These are phyloP conservation scores for Planoprotostelium fungivorum DNA, from an alignment of 78 protist genomes.

Conservation along the genomic window DNA sequence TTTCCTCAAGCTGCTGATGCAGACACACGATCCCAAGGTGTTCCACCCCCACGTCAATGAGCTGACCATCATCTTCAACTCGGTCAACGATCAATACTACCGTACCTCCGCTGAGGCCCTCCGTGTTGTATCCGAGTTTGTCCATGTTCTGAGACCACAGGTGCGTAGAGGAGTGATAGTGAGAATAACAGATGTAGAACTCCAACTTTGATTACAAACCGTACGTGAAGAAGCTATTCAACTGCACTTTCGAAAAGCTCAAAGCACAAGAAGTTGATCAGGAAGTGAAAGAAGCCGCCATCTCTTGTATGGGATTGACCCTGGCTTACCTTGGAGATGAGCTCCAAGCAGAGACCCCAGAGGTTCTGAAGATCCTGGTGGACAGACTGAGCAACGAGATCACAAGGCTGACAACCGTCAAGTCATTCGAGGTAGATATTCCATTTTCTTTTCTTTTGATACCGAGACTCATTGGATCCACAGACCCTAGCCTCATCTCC, in stretches of 20 bases:
- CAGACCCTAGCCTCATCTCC: not conserved
- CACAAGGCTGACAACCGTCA: slow-evolving; percentile 75
- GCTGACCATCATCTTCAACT: slow-evolving; percentile 41
- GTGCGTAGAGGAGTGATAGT: not conserved
- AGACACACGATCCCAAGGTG: slow-evolving; percentile 39
- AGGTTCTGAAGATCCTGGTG: slow-evolving; percentile 32
- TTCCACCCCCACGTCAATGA: slow-evolving; percentile 25
- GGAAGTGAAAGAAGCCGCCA: slow-evolving; percentile 91
- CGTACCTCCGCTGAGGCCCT: slow-evolving; percentile 76
- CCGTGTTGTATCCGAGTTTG: slow-evolving; percentile 69
- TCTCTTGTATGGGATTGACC: slow-evolving; percentile 61
- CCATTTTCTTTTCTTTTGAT: not conserved
- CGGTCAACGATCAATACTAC: slow-evolving; percentile 76
- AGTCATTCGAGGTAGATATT: slow-evolving; percentile 21
- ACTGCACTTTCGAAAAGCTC: slow-evolving; percentile 47
- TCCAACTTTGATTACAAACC: not conserved
- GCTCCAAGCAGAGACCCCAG: slow-evolving; percentile 10
- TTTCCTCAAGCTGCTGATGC: slow-evolving; percentile 36
- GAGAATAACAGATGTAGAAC: not conserved
- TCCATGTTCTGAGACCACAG: slow-evolving; percentile 19
- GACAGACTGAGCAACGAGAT: slow-evolving; percentile 86
- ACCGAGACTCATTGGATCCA: not conserved
- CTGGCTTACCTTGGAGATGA: slow-evolving; percentile 69
- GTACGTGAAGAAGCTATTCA: slow-evolving; percentile 25
- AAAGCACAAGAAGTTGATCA: slow-evolving; percentile 84